Conservation (phyloP, 148 eudicot species). For the Rhododendron kiyosumense region DNA sequence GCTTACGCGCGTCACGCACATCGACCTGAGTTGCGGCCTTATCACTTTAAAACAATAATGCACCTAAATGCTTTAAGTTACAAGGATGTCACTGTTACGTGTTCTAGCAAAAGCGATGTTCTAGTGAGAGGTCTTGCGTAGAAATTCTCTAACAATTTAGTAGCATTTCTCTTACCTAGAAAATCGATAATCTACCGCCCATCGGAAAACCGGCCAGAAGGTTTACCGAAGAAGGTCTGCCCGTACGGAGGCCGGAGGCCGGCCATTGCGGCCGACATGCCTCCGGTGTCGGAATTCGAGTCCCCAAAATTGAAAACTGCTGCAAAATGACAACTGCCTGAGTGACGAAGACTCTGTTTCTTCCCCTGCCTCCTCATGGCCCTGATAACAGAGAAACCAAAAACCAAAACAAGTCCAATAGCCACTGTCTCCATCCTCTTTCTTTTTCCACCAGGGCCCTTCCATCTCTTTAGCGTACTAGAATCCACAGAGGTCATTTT, state of each 20-base stretch:
- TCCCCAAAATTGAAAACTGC: conserved; percentile 85
- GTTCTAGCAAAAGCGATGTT: background rate
- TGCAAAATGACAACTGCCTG: conserved; percentile 46
- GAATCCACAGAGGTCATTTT: background rate
- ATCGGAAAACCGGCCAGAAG: conserved; percentile 9
- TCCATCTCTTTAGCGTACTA: background rate
- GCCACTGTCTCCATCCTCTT: background rate
- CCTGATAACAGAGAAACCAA: background rate
- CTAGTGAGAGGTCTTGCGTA: background rate
- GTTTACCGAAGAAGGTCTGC: conserved; percentile 54
- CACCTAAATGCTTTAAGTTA: background rate
- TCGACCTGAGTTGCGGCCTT: background rate
- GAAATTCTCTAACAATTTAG: background rate
- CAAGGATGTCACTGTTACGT: background rate
- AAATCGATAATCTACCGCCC: background rate
- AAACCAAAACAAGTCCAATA: background rate
- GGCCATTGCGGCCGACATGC: conserved; percentile 72
- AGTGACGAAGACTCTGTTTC: background rate
- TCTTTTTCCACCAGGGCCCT: background rate
- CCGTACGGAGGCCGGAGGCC: conserved; percentile 55
- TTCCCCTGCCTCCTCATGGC: background rate
- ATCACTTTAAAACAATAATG: background rate
- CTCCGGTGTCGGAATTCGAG: conserved; percentile 88
- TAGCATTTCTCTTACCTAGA: background rate
- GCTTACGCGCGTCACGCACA: too few species aligned